These are phyloP conservation scores for Aspergillus diversus DNA, from an alignment of 495 filamentous ascomycete species.

Conservation along the genomic window DNA sequence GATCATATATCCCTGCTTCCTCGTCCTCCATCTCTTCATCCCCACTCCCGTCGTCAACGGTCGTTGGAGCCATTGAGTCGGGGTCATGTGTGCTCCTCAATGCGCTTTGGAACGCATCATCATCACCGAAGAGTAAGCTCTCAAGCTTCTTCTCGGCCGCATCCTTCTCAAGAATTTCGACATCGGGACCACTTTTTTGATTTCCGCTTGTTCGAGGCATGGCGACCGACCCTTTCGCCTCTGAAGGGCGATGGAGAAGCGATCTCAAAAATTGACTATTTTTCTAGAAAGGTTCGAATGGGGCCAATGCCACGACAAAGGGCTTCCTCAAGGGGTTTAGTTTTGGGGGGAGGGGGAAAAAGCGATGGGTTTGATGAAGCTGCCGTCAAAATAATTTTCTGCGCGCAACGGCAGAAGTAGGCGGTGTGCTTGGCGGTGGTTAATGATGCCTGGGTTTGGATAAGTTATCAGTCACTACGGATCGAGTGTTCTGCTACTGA, in stretches of 20 bases:
- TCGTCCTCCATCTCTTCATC: slow-evolving; percentile 32
- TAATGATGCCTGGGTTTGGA: slow-evolving; percentile 13
- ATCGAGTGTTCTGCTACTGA: background rate
- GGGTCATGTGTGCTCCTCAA: slow-evolving; percentile 55
- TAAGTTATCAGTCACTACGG: background rate
- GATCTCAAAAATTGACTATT: background rate
- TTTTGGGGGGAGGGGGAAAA: background rate
- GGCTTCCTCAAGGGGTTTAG: background rate
- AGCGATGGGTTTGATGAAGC: background rate
- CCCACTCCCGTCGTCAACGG: slow-evolving; percentile 38
- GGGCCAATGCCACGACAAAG: background rate
- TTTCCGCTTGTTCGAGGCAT: slow-evolving; percentile 42
- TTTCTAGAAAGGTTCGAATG: background rate
- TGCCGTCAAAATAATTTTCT: slow-evolving; percentile 35
- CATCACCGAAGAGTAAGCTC: slow-evolving; percentile 81
- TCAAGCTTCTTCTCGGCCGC: slow-evolving; percentile 82
- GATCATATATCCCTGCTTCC: slow-evolving; percentile 32
- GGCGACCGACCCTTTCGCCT: slow-evolving; percentile 6
- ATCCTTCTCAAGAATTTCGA: slow-evolving; percentile 66
- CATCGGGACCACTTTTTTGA: slow-evolving; percentile 45
- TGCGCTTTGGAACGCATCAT: slow-evolving; percentile 73
- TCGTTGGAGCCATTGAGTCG: slow-evolving; percentile 37
- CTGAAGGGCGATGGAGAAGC: background rate
- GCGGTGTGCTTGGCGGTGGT: slow-evolving; percentile 31
- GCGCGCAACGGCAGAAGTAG: slow-evolving; percentile 26